Base-by-base conservation (phyloP, 768 basidiomycete genomes). In the Termitomyces sp. region DNA sequence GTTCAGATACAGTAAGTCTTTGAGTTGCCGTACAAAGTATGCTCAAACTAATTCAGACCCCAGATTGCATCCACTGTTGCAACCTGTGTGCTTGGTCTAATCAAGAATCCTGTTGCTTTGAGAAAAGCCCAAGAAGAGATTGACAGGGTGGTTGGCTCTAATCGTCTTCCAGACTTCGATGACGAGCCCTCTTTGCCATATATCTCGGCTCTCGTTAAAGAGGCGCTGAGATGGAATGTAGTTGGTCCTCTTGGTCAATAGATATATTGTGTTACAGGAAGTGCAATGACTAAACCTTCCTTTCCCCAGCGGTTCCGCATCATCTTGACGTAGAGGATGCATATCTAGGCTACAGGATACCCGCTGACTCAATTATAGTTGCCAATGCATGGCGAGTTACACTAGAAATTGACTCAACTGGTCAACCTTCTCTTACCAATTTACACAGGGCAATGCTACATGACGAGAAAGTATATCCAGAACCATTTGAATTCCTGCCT, bases 151-250 rank as follows among this genome's bases (percentile, higher is more conserved):
- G 58, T 75, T 7, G 70, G 70, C 5, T 45, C 27, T 11, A 60
- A 55, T 34, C 65, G 69, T 12, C 65, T 74, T 1, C 75, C 75
- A 7, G 59, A 63, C 8, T 71, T 73, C 42, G 64, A 62, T 8
- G 73, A 76, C 36, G 53, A 66, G 12, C 36, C 37, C 1, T 62
- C 59, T 3, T 47, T 76, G 46, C 72, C 73, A 0, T 76, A 73
- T 41, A 61, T 75, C 16, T 64, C 66, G 13, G 75, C 74, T 0
- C 41, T 76, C 2, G 33, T 74, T 6, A 66, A 68, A 31, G 76
- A 77, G 56, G 65, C 65, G 16, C 46, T 76, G 50, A 59, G 75
- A 48, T 69, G 66, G 66, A 16, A 47, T 27, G 6, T 30, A 8
- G 27, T 24, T 47, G 7, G 16, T 47, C 46, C 27, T 3, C 7